Evolutionary conservation across 768 basidiomycete species (phyloP).

Genomic region (Bullera alba): DNA sequence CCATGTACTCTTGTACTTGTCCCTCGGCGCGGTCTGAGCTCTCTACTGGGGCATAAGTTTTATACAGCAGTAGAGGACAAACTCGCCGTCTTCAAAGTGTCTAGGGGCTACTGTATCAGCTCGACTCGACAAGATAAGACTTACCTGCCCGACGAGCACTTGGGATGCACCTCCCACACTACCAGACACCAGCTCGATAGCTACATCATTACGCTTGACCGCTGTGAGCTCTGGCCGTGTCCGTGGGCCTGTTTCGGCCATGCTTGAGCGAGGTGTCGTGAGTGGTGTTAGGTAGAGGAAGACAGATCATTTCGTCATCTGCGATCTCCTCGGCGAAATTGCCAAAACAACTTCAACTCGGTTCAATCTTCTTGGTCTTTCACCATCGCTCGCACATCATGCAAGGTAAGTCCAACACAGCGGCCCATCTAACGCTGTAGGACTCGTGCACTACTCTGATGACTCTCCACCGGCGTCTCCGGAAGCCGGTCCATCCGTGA

Average conservation of each 20-base stretch:
- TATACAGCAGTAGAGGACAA: neutral
- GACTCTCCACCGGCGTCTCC: conserved; percentile 14
- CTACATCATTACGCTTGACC: conserved; percentile 31
- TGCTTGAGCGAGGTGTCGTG: neutral
- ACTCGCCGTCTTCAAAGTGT: conserved; percentile 43
- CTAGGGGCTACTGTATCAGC: conserved; percentile 32
- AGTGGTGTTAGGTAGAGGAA: neutral
- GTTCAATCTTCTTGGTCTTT: neutral
- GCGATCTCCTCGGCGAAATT: neutral
- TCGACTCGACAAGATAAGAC: conserved; percentile 6
- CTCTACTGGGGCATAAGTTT: too few species aligned
- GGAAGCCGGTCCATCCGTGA: conserved; percentile 24
- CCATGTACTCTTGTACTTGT: conserved; percentile 74
- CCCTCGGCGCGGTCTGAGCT: conserved; percentile 47
- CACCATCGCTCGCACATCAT: conserved; percentile 6
- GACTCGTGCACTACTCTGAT: conserved; percentile 28
- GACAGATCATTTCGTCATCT: neutral
- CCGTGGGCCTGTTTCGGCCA: conserved; percentile 17
- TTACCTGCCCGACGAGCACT: conserved; percentile 86
- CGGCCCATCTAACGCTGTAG: conserved; percentile 4
- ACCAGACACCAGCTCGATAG: conserved; percentile 63
- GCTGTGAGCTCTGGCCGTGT: conserved; percentile 25
- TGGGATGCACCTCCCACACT: conserved; percentile 88
- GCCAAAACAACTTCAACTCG: neutral
- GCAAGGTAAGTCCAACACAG: conserved; percentile 16